Evolutionary conservation across 2,329 filamentous ascomycete species (phyloP).

Genomic region (Anthostomella pinea): DNA sequence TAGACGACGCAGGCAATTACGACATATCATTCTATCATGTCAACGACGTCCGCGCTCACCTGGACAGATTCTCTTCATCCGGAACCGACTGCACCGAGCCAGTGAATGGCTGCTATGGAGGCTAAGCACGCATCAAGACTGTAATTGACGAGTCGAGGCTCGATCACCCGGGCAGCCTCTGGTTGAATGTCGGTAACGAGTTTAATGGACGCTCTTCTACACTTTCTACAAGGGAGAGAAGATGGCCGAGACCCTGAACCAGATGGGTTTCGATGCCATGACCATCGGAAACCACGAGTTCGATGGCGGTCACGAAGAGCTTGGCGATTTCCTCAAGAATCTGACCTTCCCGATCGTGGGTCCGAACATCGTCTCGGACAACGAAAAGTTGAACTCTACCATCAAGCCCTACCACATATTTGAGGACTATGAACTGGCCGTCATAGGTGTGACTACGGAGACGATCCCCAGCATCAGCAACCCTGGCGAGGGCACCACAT

Average conservation of each 20-base stretch:
- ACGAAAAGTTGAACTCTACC: slow-evolving; percentile 57
- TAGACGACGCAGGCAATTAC: slow-evolving; percentile 48
- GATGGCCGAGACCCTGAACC: slow-evolving; percentile 64
- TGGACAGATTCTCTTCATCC: slow-evolving; percentile 60
- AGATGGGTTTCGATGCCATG: slow-evolving; percentile 66
- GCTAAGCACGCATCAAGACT: slow-evolving; percentile 62
- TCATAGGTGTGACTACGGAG: slow-evolving; percentile 63
- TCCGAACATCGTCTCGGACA: slow-evolving; percentile 60
- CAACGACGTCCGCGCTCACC: slow-evolving; percentile 67
- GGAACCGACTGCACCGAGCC: slow-evolving; percentile 60
- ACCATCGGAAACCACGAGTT: slow-evolving; percentile 67
- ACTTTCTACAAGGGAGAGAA: slow-evolving; percentile 65
- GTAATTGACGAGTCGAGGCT: slow-evolving; percentile 56
- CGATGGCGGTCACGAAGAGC: slow-evolving; percentile 60
- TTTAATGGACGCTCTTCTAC: slow-evolving; percentile 69
- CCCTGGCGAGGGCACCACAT: slow-evolving; percentile 55
- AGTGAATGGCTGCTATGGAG: slow-evolving; percentile 58
- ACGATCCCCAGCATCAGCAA: slow-evolving; percentile 57
- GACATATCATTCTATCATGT: slow-evolving; percentile 66
- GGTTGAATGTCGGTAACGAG: slow-evolving; percentile 66
- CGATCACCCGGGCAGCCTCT: slow-evolving; percentile 57
- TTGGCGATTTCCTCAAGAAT: slow-evolving; percentile 60
- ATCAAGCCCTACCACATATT: slow-evolving; percentile 67
- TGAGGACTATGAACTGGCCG: slow-evolving; percentile 56
- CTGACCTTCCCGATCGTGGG: slow-evolving; percentile 63